phyloP scores from a whole-genome alignment of 345 rosid species.

The Eucalyptus dawsonii region DNA sequence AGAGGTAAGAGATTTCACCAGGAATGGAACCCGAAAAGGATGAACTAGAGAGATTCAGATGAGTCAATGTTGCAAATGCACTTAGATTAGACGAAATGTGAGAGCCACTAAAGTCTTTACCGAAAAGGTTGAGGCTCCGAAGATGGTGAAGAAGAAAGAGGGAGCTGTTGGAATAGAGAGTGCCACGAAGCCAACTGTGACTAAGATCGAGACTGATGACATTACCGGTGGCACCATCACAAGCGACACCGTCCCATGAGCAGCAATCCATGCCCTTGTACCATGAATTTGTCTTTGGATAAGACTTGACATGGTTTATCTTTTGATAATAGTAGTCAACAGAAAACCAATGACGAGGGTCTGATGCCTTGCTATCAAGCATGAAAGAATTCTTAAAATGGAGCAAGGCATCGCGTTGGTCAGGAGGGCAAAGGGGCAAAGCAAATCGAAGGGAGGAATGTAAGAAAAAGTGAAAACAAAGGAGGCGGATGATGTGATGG shows the following conservation, averaged over 20 bases:
- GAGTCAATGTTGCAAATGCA: neutral
- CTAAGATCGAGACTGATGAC: neutral
- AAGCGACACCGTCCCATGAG: neutral
- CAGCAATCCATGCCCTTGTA: neutral
- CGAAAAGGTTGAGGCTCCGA: neutral
- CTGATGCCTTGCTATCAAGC: neutral
- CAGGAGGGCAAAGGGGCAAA: neutral
- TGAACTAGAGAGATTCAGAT: neutral
- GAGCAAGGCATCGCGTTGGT: neutral
- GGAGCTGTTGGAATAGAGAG: neutral
- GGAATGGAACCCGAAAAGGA: neutral
- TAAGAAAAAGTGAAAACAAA: neutral
- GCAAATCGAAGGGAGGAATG: no score
- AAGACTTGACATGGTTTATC: neutral
- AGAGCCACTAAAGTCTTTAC: neutral
- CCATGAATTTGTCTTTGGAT: neutral
- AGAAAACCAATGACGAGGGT: rapidly evolving
- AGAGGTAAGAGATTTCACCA: neutral
- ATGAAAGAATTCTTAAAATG: neutral
- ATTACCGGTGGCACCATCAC: neutral
- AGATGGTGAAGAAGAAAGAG: neutral
- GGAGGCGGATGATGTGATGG: rapidly evolving
- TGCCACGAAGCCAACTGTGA: neutral
- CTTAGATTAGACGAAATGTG: neutral
- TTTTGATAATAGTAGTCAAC: rapidly evolving